phyloP scores from a whole-genome alignment of 306 rosid species.

The Urtica urens region DNA sequence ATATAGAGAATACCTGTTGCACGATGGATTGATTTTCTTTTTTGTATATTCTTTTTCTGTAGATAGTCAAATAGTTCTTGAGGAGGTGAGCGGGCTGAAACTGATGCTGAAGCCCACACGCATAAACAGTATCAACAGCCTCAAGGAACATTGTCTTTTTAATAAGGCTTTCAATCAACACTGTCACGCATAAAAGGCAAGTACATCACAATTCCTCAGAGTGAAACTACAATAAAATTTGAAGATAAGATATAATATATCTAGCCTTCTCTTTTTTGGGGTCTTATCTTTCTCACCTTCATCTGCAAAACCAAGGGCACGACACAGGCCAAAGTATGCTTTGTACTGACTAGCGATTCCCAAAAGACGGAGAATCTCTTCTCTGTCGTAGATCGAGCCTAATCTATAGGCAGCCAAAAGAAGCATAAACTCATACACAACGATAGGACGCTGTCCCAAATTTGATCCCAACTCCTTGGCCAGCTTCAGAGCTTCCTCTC shows the following conservation, averaged over 20 bases:
- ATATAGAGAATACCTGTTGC: neutral
- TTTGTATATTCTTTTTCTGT: neutral
- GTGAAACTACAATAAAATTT: too few species aligned
- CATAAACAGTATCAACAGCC: slow-evolving; percentile 39
- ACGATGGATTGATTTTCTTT: neutral
- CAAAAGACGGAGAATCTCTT: slow-evolving; percentile 25
- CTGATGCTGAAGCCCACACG: slow-evolving; percentile 31
- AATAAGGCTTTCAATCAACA: slow-evolving; percentile 27
- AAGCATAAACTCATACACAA: slow-evolving; percentile 32
- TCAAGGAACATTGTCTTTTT: slow-evolving; percentile 22
- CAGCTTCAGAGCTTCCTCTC: slow-evolving; percentile 26
- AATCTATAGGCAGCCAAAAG: slow-evolving; percentile 25
- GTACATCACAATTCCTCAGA: too few species aligned
- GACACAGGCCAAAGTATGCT: slow-evolving; percentile 23
- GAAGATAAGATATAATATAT: too few species aligned
- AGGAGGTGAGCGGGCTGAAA: slow-evolving; percentile 22
- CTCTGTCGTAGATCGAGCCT: slow-evolving; percentile 20
- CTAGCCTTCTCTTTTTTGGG: too few species aligned
- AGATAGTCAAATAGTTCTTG: neutral
- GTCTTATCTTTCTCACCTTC: slow-evolving; percentile 27
- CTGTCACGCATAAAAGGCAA: slow-evolving; percentile 20
- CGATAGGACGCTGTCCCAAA: slow-evolving; percentile 15
- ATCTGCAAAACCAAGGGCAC: slow-evolving; percentile 21
- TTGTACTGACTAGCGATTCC: slow-evolving; percentile 23
- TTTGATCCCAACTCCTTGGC: slow-evolving; percentile 32